Evolutionary conservation across 441 rosid species (phyloP), one percentile per base, ranked within the genome.

Genomic region (Pelargonium myrrhifolium): DNA sequence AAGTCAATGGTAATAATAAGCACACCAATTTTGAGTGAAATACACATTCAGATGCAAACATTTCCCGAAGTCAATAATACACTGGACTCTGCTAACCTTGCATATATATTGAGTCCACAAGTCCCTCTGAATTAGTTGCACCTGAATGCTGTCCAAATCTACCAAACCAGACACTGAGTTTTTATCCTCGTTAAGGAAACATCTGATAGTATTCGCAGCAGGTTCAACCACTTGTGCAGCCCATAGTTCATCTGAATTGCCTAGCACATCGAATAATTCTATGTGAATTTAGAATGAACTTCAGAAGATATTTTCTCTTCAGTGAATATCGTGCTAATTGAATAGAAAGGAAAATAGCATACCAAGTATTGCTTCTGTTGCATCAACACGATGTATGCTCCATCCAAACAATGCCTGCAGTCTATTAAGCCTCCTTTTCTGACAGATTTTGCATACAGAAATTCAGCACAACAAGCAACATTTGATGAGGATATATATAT

Each of bases 91-190:
- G 24, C 80, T 58, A 24, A 90, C 98, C 93, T 90, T 76, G 76
- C 97, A 93, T 18, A 76, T 78, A 59, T 82, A 86, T 79, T 81
- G 93, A 66, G 93, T 85, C 98, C 98, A 93, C 76, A 91, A 58
- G 70, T 91, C 88, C 78, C 90, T 91, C 60, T 84, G 75, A 4
- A 47, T 24, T 9, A 79, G 47, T 66, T 76, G 77, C 58, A 24
- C 56, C 51, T 22, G 43, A 20, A 68, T 47, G 64, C 55, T 45
- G 24, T 26, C 56, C 12, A 12, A 63, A 1, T 49, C 72, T 49
- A 40, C 79, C 62, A 17, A 49, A 66, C 68, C 73, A 22, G 47
- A 58, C 40, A 60, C 37, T 0, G 40, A n/a, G 20, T 65, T 67
- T 71, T 65, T 67, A 26, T 74, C 82, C 56, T 79, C 78, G 26